Evolutionary conservation across 257 asterid genomes (phyloP).

Genomic region (Scutellaria galericulata): DNA sequence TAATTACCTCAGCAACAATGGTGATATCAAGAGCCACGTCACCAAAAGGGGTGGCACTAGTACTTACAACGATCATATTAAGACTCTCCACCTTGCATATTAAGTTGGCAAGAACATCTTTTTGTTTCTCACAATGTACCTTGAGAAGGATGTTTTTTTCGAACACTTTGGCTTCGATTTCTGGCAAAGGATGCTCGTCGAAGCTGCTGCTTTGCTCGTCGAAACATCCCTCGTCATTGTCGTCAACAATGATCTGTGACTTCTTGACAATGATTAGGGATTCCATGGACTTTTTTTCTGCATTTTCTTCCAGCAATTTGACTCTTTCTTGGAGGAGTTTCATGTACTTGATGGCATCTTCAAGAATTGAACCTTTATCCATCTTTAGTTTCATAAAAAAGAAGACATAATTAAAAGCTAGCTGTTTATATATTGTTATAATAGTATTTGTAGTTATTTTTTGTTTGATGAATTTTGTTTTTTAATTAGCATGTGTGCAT

Average conservation of each 20-base stretch:
- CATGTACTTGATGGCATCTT: constrained; percentile 48
- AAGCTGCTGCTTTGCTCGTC: constrained; percentile 37
- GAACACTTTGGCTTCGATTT: constrained; percentile 48
- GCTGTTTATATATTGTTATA: no score
- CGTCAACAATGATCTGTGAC: constrained; percentile 38
- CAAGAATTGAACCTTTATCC: constrained; percentile 55
- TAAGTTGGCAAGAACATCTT: constrained; percentile 43
- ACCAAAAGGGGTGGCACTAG: constrained; percentile 46
- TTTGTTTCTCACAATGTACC: constrained; percentile 50
- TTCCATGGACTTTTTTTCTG: constrained; percentile 34
- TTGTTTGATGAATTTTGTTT: not conserved
- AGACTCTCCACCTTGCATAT: constrained; percentile 51
- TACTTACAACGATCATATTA: constrained; percentile 39
- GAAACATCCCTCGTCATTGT: constrained; percentile 42
- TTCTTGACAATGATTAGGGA: constrained; percentile 43
- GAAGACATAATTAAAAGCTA: not conserved
- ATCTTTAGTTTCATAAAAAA: constrained; percentile 32
- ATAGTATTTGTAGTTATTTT: no score
- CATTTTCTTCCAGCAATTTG: constrained; percentile 45
- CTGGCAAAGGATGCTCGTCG: constrained; percentile 44
- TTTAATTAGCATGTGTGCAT: constrained; percentile 25
- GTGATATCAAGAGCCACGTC: constrained; percentile 46
- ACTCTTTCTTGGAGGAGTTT: constrained; percentile 45
- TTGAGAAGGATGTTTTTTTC: constrained; percentile 42
- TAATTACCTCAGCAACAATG: constrained; percentile 53